These are phyloP conservation scores for Sugiyamaella smithiae DNA, from an alignment of 805 yeast species.

Conservation along the genomic window DNA sequence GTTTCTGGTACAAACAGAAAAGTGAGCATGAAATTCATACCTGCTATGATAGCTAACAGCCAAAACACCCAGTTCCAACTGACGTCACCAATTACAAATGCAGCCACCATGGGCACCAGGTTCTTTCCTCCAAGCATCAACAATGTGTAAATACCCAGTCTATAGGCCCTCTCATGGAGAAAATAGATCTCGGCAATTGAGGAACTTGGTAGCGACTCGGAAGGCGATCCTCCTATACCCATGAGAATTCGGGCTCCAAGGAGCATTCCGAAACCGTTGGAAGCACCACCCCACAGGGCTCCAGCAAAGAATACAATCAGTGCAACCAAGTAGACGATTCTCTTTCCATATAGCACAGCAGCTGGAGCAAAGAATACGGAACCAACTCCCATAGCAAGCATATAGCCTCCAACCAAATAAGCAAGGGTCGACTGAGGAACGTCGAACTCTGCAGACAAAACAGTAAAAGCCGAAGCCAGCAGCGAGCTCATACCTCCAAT, in stretches of 20 bases:
- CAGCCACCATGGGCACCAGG: conserved; percentile 54
- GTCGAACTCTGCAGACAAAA: conserved; percentile 43
- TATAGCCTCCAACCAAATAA: conserved; percentile 55
- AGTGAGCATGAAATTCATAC: conserved; percentile 43
- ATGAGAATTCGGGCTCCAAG: conserved; percentile 56
- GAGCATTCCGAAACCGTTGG: conserved; percentile 47
- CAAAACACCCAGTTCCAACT: conserved; percentile 62
- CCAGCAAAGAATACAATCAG: conserved; percentile 50
- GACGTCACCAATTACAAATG: conserved; percentile 47
- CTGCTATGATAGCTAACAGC: conserved; percentile 54
- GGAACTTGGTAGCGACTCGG: conserved; percentile 58
- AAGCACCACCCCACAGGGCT: conserved; percentile 52
- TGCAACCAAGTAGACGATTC: conserved; percentile 52
- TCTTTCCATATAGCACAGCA: conserved; percentile 55
- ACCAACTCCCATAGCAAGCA: conserved; percentile 59
- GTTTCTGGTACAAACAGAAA: conserved; percentile 62
- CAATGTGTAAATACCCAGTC: conserved; percentile 56
- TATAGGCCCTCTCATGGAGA: conserved; percentile 59
- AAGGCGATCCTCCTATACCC: conserved; percentile 61
- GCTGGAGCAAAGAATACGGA: conserved; percentile 56
- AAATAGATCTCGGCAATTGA: conserved; percentile 61
- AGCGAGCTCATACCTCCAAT: conserved; percentile 64
- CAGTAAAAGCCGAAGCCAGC: conserved; percentile 53
- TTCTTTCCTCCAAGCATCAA: conserved; percentile 61
- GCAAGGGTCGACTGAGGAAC: conserved; percentile 43